Base-by-base conservation (phyloP, 2,329 filamentous ascomycete species). In the Monosporascus sp. region DNA sequence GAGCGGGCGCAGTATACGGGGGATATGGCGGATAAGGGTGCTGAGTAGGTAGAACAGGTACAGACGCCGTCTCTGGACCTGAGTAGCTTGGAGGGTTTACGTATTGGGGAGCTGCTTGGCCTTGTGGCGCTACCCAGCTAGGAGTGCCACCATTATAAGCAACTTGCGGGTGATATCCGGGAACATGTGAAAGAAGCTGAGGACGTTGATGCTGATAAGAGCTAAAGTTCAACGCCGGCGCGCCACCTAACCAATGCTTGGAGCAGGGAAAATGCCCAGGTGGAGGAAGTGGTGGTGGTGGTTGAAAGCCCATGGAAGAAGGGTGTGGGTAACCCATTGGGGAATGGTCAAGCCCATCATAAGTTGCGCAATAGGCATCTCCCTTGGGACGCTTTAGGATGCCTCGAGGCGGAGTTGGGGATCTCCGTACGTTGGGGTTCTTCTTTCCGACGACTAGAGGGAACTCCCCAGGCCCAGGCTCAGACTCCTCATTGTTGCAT, bases 31-130 rank as follows among this genome's bases (percentile, higher is more conserved):
- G 26, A 43, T 52, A 20, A 24, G 44, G 54, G 17, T 49, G 48
- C 7, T 50, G 46, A 17, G 52, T 48, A 17, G 53, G 26, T 16
- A 48, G 53, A 5, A 52, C 17, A 45, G 55, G 52, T 19, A 57
- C 50, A n/a, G 59, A 51, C 17, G 43, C 17, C 26, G 55, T 22
- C 27, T 52, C 60, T 51, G 57, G 49, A 44, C 31, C 26, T 19
- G 45, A 14, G 16, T 41, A 38, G 20, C 40, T 50, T 2, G 54
- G 45, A 35, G 49, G 20, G 41, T 55, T 52, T 17, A 48, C 26
- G 9, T 52, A 53, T 17, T 59, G 58, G 37, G 35, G 20, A 41
- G 26, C 19, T n/a, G 51, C 9, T 14, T 54, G 43, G n/a, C 53
- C 38, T 47, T 56, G 56, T 20, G 37, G 27, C 11, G 41, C 11